phyloP scores from a whole-genome alignment of 2,329 filamentous ascomycete species.

The Cercospora zeina region DNA sequence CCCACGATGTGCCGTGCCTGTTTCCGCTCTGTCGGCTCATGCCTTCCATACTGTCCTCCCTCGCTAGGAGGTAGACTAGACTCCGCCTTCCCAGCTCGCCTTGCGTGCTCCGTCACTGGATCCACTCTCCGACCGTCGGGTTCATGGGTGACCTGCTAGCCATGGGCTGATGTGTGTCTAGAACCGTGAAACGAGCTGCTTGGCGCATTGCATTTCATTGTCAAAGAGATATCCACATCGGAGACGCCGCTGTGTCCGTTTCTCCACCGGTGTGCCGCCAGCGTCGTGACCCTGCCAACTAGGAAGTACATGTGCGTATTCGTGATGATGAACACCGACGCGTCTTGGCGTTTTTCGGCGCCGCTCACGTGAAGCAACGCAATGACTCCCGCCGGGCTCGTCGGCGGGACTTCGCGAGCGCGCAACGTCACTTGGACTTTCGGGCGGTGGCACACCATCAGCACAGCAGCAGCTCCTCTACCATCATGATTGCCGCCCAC shows the following conservation, averaged over 20 bases:
- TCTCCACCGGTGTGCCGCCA: slow-evolving; percentile 1
- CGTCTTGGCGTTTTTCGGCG: not conserved
- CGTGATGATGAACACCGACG: not conserved
- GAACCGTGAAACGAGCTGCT: slow-evolving; percentile 1
- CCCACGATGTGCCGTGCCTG: slow-evolving; percentile 17
- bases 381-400: not conserved
- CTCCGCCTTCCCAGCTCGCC: slow-evolving; percentile 6
- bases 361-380: slow-evolving; percentile 1
- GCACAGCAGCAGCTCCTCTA: slow-evolving; percentile 13
- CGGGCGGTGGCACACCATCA: not conserved
- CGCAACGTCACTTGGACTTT: slow-evolving; percentile 4
- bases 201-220: slow-evolving; percentile 1
- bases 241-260: slow-evolving; percentile 1
- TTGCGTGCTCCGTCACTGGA: slow-evolving; percentile 6
- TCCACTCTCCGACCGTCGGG: slow-evolving; percentile 9
- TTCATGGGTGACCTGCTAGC: not conserved
- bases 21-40: slow-evolving; percentile 16
- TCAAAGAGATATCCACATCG: slow-evolving; percentile 14
- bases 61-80: too few species aligned
- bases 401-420: not conserved
- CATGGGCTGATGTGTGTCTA: slow-evolving; percentile 1
- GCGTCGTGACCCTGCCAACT: not conserved
- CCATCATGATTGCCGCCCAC: slow-evolving; percentile 21
- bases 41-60: too few species aligned
- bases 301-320: not conserved